phyloP scores from a whole-genome alignment of 306 rosid species.

The Crataegus laevigata region DNA sequence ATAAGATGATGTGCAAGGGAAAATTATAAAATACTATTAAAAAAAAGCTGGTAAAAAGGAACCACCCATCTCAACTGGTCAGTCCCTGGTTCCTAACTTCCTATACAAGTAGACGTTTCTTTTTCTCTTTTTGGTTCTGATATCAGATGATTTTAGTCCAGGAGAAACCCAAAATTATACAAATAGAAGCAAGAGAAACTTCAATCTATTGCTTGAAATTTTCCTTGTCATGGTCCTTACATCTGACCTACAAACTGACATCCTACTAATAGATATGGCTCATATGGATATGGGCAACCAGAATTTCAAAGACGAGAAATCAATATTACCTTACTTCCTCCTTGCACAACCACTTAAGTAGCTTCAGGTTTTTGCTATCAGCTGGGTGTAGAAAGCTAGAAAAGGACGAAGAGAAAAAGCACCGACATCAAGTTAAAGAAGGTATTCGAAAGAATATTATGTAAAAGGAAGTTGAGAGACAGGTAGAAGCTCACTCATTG shows the following conservation, averaged over 20 bases:
- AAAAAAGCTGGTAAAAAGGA: not conserved
- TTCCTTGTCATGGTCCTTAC: not conserved
- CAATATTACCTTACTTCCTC: conserved; percentile 80
- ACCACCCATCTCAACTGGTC: not conserved
- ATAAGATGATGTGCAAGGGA: not conserved
- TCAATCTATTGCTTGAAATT: not conserved
- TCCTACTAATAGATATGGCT: not conserved
- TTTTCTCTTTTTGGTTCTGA: not conserved
- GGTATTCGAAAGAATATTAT: not conserved
- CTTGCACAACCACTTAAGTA: conserved; percentile 79
- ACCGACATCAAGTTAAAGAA: conserved; percentile 9
- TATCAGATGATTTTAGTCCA: not conserved
- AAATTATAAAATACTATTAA: not conserved
- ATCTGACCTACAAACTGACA: not conserved
- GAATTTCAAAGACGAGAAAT: conserved; percentile 3
- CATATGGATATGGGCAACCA: not conserved
- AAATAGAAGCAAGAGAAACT: not conserved
- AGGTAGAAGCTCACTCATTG: conserved; percentile 73
- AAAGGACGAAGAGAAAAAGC: not conserved
- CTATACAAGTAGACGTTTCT: not conserved
- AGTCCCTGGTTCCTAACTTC: not conserved
- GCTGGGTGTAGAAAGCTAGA: conserved; percentile 90
- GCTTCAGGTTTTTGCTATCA: conserved; percentile 74
- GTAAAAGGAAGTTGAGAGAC: conserved; percentile 3
- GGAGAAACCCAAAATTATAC: not conserved